Evolutionary conservation across 2,329 filamentous ascomycete genomes (phyloP), one percentile per base, ranked within the genome.

Genomic region (Calonectria pseudoturangicola): DNA sequence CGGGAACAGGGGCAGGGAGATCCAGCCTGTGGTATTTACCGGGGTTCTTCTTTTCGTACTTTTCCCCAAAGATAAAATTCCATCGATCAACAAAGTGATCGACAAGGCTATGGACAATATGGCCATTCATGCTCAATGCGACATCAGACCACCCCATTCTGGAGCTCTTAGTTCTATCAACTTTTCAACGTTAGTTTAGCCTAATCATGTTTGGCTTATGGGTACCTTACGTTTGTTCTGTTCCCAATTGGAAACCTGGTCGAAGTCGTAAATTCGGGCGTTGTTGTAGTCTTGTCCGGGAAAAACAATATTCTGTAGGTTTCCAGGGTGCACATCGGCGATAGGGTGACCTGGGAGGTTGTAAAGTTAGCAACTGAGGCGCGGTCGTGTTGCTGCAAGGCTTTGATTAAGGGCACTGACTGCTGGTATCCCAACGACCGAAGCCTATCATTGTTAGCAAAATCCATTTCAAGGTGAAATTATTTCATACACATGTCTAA

Each of bases 101-200:
- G 39, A 92, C 88, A 39, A 98, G 87, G 82, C 94, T 95, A 74
- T 93, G 88, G 0, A 96, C 92, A 12, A 95, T 93, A 0, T 92
- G 92, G 0, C 95, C 95, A 16, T 89, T 89, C 70, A 98, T 83
- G 77, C 92, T 95, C 69, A 98, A 87, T 13, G 93, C 92, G 71
- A 98, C 90, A 83, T 98, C 96, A 16, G 94, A 95, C 96, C 96
- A 98, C 25, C 95, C 95, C 95, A 98, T 98, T 72, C 96, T 91
- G 2, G 94, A 95, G 83, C 89, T 94, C 80, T 92, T 91, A 13
- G 92, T 93, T 63, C 96, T 91, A 79, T 97, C 93, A 25, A 98
- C 88, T 90, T 10, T 3, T 10, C 25, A 1, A 8, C 8, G 45
- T 56, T 10, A 71, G 13, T 5, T 25, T 25, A 7, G 3, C 15